These are phyloP conservation scores for Arthroderma sp. DNA, from an alignment of 2,329 filamentous ascomycete species.

Conservation along the genomic window DNA sequence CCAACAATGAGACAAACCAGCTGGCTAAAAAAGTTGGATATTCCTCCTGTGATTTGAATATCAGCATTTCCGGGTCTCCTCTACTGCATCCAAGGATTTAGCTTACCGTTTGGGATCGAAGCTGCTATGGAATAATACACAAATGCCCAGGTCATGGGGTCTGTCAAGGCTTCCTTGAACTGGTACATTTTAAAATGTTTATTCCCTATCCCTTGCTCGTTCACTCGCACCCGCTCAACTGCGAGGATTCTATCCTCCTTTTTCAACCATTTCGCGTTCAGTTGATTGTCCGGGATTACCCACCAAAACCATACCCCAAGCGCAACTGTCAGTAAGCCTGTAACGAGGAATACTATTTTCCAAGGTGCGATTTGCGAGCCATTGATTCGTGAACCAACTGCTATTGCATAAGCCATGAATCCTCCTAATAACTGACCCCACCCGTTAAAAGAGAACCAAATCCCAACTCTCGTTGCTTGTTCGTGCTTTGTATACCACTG, in stretches of 20 bases:
- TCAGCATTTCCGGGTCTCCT: background rate
- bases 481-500: slow-evolving; percentile 61
- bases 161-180: slow-evolving; percentile 43
- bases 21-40: slow-evolving; percentile 46
- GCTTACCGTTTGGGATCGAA: slow-evolving; percentile 44
- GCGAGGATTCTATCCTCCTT: slow-evolving; percentile 55
- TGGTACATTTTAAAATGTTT: slow-evolving; percentile 58
- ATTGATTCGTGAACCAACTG: slow-evolving; percentile 40
- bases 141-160: slow-evolving; percentile 49
- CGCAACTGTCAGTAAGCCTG: slow-evolving; percentile 38
- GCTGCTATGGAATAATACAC: slow-evolving; percentile 44
- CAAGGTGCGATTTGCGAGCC: slow-evolving; percentile 48
- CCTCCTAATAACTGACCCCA: slow-evolving; percentile 52
- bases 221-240: slow-evolving; percentile 57
- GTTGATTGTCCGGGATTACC: slow-evolving; percentile 45
- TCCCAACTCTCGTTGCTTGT: slow-evolving; percentile 48
- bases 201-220: slow-evolving; percentile 62
- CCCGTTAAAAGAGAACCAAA: slow-evolving; percentile 59
- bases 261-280: slow-evolving; percentile 50
- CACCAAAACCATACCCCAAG: slow-evolving; percentile 39
- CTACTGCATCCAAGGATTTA: background rate
- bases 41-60: slow-evolving; percentile 33
- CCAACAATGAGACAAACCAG: slow-evolving; percentile 19
- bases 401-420: slow-evolving; percentile 50
- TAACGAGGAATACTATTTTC: slow-evolving; percentile 49